Evolutionary conservation across 2,329 filamentous ascomycete species (phyloP).

Genomic region (Hymenoscyphus repandus): DNA sequence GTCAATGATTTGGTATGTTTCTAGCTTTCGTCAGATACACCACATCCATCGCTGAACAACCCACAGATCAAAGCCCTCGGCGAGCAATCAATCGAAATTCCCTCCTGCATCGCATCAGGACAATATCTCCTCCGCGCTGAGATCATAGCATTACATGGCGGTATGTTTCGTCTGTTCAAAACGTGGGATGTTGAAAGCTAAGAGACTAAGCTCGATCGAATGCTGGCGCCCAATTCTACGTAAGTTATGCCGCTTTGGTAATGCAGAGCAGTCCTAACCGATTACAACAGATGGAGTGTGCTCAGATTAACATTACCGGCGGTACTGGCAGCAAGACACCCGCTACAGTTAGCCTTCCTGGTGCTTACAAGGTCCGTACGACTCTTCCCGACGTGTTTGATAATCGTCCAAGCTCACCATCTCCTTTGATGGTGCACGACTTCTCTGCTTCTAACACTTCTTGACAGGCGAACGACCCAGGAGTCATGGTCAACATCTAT

Average conservation of each 20-base stretch:
- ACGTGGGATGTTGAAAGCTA: background rate
- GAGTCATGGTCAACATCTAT: slow-evolving; percentile 42
- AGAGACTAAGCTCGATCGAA: slow-evolving; percentile 29
- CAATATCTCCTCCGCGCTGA: slow-evolving; percentile 56
- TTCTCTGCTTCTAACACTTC: slow-evolving; percentile 7
- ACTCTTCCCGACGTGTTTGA: no score
- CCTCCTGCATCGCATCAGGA: slow-evolving; percentile 45
- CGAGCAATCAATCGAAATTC: slow-evolving; percentile 46
- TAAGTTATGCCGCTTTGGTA: slow-evolving; percentile 12
- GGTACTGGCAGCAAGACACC: slow-evolving; percentile 25
- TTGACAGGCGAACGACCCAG: slow-evolving; percentile 36
- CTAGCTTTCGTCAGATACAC: no score
- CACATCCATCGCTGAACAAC: background rate
- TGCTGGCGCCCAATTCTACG: slow-evolving; percentile 43
- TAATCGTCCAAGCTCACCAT: no score
- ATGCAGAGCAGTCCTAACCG: background rate
- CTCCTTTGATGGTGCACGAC: background rate
- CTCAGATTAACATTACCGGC: slow-evolving; percentile 40
- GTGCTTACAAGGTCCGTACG: slow-evolving; percentile 20
- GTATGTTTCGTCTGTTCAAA: slow-evolving; percentile 12
- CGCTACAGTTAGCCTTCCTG: slow-evolving; percentile 19
- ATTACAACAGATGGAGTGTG: slow-evolving; percentile 39
- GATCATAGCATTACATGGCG: slow-evolving; percentile 54
- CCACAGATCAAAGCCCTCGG: slow-evolving; percentile 38
- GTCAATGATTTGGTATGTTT: slow-evolving; percentile 9